Base-by-base conservation (phyloP, 495 filamentous ascomycete genomes). In the Ascobolus immersus region DNA sequence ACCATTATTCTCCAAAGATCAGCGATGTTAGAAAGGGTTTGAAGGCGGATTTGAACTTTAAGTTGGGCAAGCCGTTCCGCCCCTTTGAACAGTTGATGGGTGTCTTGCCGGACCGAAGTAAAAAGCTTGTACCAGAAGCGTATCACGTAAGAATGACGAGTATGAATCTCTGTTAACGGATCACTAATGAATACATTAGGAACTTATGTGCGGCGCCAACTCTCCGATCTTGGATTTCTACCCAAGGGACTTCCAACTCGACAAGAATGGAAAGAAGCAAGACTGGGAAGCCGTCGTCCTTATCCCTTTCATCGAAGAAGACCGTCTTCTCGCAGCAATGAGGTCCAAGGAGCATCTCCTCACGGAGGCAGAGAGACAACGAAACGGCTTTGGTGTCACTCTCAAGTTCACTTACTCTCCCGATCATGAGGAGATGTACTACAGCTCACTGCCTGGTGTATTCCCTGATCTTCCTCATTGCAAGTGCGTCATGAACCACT, bases 261-360 rank as follows among this genome's bases (percentile, higher is more conserved):
- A 99, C 47, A 93, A 94, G 84, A 93, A 94, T 44, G 89, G 89
- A 35, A 99, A 99, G 62, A 99, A 91, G 59, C 89, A 90, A 80
- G 89, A 94, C 42, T 99, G 89, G 89, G 89, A 99, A 46, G 89
- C 86, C 20, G 82, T 99, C 24, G 81, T 94, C 34, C 93, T 92
- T 55, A 94, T 99, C 40, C 89, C 89, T 0, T 99, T 99, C 54
- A 99, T 99, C 43, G 80, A 94, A 20, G 82, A 94, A 49, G 61
- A 65, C 32, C 65, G 89, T 3, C 55, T 99, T 12, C 59, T 99
- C 23, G 55, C 58, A 21, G 89, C 84, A 8, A 86, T 99, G 68
- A 72, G 62, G 12, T 72, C 77, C 8, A 78, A 69, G 48, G 79
- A 94, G 37, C 55, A 71, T 28, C 58, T 74, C 17, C 62, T 99